Evolutionary conservation across 2,329 filamentous ascomycete genomes (phyloP).

Genomic region (Nigrograna mackinnonii): DNA sequence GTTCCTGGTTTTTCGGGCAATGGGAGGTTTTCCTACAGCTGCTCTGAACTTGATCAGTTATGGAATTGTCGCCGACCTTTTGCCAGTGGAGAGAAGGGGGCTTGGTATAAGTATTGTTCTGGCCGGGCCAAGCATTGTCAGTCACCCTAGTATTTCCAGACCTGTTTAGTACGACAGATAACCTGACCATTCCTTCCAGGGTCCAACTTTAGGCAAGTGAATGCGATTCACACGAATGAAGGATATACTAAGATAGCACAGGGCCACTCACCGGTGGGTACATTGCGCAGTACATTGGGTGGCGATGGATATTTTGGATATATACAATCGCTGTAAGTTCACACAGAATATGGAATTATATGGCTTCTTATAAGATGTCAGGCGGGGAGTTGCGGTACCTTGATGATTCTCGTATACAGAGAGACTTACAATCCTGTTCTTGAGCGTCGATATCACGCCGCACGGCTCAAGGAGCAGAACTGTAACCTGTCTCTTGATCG

Average conservation of each 20-base stretch:
- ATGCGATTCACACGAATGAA: neutral
- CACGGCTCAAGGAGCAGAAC: constrained; percentile 5
- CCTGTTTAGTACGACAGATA: constrained; percentile 19
- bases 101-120: constrained; percentile 53
- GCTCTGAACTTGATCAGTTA: constrained; percentile 16
- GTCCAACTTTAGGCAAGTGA: constrained; percentile 3
- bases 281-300: constrained; percentile 8
- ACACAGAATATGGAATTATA: neutral
- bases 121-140: constrained; percentile 2
- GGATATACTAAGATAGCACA: constrained; percentile 50
- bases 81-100: constrained; percentile 9
- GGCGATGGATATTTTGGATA: constrained; percentile 16
- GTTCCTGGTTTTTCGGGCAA: constrained; percentile 12
- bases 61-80: constrained; percentile 22
- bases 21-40: constrained; percentile 6
- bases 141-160: constrained; percentile 2
- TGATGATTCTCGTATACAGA: constrained; percentile 5
- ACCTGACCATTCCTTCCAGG: constrained; percentile 31
- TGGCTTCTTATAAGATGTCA: neutral
- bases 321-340: constrained; percentile 5
- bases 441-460: constrained; percentile 52
- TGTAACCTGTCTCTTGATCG: neutral
- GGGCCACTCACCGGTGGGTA: constrained; percentile 16
- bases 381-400: constrained; percentile 7
- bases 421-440: constrained; percentile 51